Base-by-base conservation (phyloP, 2,329 filamentous ascomycete species). In the Trichophyton schoenleinii region DNA sequence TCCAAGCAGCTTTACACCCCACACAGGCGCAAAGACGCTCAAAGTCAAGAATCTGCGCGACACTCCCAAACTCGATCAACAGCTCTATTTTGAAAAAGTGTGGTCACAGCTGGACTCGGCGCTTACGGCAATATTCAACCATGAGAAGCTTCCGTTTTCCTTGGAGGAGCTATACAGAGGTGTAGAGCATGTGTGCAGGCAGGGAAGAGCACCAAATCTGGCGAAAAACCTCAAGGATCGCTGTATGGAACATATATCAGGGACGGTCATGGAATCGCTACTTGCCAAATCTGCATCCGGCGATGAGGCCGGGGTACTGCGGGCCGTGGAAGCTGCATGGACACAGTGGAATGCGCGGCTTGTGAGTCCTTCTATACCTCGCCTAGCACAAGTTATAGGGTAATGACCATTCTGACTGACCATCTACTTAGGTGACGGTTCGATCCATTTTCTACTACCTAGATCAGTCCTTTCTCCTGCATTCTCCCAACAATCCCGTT, bases 371-470 rank as follows among this genome's bases (percentile, higher is more conserved):
- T 36, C 18, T 34, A 22, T 15, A n/a, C 20, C 9, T 28, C 25
- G 34, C 8, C 22, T 1, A 25, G 38, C 3, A 13, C 22, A 22
- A 11, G 9, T 42, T 58, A 42, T 34, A 1, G 28, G 7, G 7
- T 6, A 31, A 22, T 31, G 9, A 8, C 59, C 48, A 62, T 55
- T n/a, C 4, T 38, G 22, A 28, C 62, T 38, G 42, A 41, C 7
- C 44, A 15, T 11, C 25, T 55, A 13, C n/a, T 44, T 67, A 91
- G 85, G 82, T 85, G 66, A 85, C 86, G 13, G 83, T 99, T 59
- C 84, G 91, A 57, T 92, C 88, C 65, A 87, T 95, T 44, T 97
- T 96, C 75, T 95, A 91, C 76, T 99, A 91, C 70, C 81, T 99
- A 66, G 92, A 99, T 71, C 86, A 94, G 64, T 89, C 91, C 1